Conservation (phyloP, 305 asterid species). For the Fraxinus paxiana region DNA sequence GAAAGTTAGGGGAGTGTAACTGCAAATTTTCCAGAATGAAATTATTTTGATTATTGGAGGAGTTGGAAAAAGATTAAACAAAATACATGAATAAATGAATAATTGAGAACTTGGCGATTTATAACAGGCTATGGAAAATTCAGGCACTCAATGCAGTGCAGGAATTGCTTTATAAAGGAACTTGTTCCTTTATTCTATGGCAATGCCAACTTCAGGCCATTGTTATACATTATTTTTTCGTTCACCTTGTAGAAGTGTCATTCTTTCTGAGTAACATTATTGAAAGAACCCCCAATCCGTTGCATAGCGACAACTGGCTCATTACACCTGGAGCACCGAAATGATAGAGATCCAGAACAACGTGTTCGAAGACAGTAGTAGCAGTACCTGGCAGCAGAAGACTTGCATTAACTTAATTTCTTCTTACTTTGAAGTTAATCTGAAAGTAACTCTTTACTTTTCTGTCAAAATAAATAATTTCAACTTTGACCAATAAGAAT, state of each 20-base stretch:
- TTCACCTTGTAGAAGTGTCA: slow-evolving; percentile 25
- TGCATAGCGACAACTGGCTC: slow-evolving; percentile 89
- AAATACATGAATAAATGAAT: not conserved
- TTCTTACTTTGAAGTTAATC: not conserved
- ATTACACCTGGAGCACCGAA: slow-evolving; percentile 71
- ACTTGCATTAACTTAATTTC: not conserved
- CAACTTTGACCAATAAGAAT: not conserved
- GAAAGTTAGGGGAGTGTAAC: not conserved
- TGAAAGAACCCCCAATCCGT: slow-evolving; percentile 40
- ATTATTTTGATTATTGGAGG: not conserved
- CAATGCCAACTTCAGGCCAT: slow-evolving; percentile 28
- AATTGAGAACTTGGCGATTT: not conserved
- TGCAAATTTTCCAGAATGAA: not conserved
- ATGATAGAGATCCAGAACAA: slow-evolving; percentile 69
- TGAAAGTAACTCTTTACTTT: not conserved
- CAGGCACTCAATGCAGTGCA: slow-evolving; percentile 38
- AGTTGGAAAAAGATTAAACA: not conserved
- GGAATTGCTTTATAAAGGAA: slow-evolving; percentile 32
- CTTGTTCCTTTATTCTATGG: slow-evolving; percentile 27
- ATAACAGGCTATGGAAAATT: slow-evolving; percentile 21
- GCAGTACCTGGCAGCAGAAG: slow-evolving; percentile 58
- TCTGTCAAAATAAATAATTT: not conserved
- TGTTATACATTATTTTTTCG: slow-evolving; percentile 21
- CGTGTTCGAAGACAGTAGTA: slow-evolving; percentile 82
- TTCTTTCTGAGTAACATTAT: slow-evolving; percentile 26